Evolutionary conservation across 2,329 filamentous ascomycete species (phyloP).

Genomic region (Paraphaeosphaeria sporulosa): DNA sequence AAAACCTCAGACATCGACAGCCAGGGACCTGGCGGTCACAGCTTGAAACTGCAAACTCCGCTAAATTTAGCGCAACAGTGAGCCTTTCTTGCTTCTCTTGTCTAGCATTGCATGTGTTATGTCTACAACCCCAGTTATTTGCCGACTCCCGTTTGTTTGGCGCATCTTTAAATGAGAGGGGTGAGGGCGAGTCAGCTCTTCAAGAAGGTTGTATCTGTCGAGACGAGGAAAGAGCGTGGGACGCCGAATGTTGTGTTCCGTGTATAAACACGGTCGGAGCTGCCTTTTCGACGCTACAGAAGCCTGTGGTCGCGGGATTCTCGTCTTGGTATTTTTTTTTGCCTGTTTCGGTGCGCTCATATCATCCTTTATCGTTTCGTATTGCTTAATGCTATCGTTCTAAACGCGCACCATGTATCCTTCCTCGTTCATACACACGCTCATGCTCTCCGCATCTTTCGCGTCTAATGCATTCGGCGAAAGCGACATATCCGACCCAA

Average conservation of each 20-base stretch:
- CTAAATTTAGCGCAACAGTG: conserved; percentile 28
- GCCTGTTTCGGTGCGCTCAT: not conserved
- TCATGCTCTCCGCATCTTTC: conserved; percentile 23
- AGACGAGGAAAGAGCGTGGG: not conserved
- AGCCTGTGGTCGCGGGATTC: not conserved
- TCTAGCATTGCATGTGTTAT: conserved; percentile 11
- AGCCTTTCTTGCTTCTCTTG: conserved; percentile 20
- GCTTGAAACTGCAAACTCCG: conserved; percentile 20
- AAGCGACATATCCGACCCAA: conserved; percentile 32
- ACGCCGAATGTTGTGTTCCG: not conserved
- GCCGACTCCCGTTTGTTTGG: not conserved
- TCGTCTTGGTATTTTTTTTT: not conserved
- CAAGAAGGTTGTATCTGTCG: not conserved
- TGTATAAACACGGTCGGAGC: conserved; percentile 15
- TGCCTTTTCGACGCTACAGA: conserved; percentile 5
- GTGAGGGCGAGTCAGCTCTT: conserved; percentile 14
- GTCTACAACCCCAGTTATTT: not conserved
- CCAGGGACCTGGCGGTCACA: conserved; percentile 10
- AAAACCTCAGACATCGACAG: not conserved
- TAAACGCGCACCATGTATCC: conserved; percentile 25
- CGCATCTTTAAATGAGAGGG: conserved; percentile 16
- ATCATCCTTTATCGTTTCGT: conserved; percentile 1
- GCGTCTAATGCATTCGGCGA: conserved; percentile 32
- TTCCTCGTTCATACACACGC: conserved; percentile 19
- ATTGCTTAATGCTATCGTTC: conserved; percentile 15